A percentile compares a stretch with the other conserved stretches of the same genome.
Evolutionary conservation across 441 rosid species (phyloP).

Genomic region (Corymbia calophylla): DNA sequence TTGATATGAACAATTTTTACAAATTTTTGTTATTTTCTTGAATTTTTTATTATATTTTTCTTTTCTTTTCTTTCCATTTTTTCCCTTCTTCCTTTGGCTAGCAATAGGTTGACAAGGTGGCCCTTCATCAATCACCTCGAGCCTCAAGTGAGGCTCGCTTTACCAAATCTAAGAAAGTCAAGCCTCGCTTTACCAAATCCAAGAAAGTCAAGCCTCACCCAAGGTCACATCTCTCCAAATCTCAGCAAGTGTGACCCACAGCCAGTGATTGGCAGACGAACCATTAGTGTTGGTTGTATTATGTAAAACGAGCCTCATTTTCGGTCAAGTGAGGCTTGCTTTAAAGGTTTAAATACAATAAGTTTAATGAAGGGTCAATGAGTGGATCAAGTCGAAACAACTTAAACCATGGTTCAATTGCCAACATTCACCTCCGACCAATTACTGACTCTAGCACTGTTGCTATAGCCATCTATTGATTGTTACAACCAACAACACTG

Average conservation of each 20-base stretch:
- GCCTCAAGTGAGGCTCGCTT: neutral
- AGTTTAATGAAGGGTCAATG: neutral
- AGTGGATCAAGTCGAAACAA: neutral
- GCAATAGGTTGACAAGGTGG: no score
- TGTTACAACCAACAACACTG: neutral
- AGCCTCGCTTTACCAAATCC: no score
- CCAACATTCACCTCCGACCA: neutral
- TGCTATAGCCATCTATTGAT: neutral
- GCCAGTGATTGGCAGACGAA: no score
- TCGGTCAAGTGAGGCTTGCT: no score
- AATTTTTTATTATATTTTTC: no score
- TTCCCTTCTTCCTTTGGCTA: no score
- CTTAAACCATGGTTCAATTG: neutral
- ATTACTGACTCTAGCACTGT: neutral
- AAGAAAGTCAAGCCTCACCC: neutral
- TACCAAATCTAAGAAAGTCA: no score
- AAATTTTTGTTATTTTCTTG: neutral
- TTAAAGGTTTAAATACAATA: no score
- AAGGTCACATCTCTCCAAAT: neutral
- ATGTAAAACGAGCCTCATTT: no score
- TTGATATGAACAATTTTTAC: no score
- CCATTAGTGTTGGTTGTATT: accelerated
- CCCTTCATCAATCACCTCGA: no score
- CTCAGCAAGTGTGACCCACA: neutral
- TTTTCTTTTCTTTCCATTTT: no score